Evolutionary conservation across 73 alveolate genomes (phyloP).

Genomic region (Paramecium primaurelia): DNA sequence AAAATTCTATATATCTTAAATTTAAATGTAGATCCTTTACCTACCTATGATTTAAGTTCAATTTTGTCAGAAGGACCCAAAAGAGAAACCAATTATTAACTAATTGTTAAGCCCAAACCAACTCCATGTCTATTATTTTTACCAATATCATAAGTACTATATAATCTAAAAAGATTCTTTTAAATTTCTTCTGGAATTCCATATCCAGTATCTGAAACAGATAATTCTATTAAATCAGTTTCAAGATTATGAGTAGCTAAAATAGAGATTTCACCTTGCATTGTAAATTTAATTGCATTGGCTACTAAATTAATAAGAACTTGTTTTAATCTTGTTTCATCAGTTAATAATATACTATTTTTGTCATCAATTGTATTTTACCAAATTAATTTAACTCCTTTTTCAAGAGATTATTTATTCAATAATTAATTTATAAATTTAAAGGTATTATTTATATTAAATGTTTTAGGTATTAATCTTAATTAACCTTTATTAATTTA

Average conservation of each 20-base stretch:
- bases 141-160: conserved; percentile 26
- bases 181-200: conserved; percentile 48
- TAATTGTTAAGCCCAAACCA: conserved; percentile 55
- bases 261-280: conserved; percentile 28
- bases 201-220: conserved; percentile 55
- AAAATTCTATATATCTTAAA: conserved; percentile 36
- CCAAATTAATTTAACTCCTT: background rate
- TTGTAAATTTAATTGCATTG: conserved; percentile 52
- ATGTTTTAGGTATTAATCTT: background rate
- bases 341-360: background rate
- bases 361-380: background rate
- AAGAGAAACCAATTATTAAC: conserved; percentile 36
- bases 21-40: conserved; percentile 37
- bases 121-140: conserved; percentile 51
- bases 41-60: conserved; percentile 38
- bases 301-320: conserved; percentile 43
- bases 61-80: conserved; percentile 49
- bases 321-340: conserved; percentile 35
- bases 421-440: background rate
- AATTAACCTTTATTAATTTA: background rate
- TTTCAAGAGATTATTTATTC: background rate
- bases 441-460: background rate
- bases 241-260: background rate
- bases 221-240: background rate
- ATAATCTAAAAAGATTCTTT: conserved; percentile 40